These are phyloP conservation scores for Emmonsiellopsis sp. DNA, from an alignment of 2,329 filamentous ascomycete genomes.

Conservation along the genomic window DNA sequence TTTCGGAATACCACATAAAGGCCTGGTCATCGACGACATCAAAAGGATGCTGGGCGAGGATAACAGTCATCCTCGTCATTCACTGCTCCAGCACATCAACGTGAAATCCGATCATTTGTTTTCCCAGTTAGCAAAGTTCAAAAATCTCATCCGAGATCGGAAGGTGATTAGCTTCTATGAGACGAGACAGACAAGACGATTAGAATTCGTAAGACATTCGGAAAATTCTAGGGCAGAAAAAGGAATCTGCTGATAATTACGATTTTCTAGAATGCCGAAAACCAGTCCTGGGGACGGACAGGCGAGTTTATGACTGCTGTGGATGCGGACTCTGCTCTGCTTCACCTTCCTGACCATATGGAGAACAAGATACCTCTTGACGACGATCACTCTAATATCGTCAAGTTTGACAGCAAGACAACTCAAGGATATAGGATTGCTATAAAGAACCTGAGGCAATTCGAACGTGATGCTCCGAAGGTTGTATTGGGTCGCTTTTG, in stretches of 20 bases:
- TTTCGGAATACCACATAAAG: neutral
- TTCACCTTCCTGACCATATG: neutral
- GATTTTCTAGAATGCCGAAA: neutral
- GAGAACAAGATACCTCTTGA: neutral
- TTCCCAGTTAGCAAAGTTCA: neutral
- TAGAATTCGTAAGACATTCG: neutral
- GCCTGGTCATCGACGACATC: neutral
- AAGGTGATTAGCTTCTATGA: neutral
- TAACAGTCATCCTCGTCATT: neutral
- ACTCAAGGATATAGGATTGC: neutral
- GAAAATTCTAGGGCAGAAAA: neutral
- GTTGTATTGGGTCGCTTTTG: neutral
- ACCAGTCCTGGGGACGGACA: neutral
- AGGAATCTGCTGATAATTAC: neutral
- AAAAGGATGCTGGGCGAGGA: neutral
- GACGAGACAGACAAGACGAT: neutral
- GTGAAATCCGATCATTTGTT: neutral
- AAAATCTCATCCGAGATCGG: neutral
- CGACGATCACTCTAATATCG: neutral
- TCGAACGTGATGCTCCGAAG: neutral
- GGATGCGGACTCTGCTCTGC: neutral
- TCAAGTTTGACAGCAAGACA: neutral
- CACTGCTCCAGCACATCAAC: neutral
- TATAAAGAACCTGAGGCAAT: neutral
- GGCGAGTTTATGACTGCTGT: neutral